Evolutionary conservation across 495 filamentous ascomycete species (phyloP), one percentile per base, ranked within the genome.

Genomic region (Penicillium antarcticum): DNA sequence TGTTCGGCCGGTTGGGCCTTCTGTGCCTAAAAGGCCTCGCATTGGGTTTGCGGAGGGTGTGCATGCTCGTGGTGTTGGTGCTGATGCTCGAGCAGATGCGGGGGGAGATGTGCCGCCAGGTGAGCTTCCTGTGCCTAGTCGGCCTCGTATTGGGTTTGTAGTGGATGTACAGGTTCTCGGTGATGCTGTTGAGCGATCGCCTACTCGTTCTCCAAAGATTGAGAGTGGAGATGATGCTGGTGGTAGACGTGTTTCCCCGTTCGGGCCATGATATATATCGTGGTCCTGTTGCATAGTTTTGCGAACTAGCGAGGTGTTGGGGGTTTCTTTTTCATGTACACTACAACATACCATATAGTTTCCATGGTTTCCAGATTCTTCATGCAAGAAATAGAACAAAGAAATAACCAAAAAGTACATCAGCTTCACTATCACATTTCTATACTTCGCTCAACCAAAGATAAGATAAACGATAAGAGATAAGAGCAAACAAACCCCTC

Each of bases 41-140:
- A 52, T 61, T 24, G 57, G 57, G 0, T 63, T 63, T 55, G 37
- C 17, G 16, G 37, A 42, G 9, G 18, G n/a, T 34, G 18, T 16
- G 0, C 26, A n/a, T n/a, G n/a, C n/a, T n/a, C n/a, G n/a, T 42
- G 12, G 26, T 42, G 2, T 23, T 26, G 34, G 10, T n/a, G n/a
- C 19, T 35, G 32, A 24, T 6, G 11, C 14, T 19, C 1, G 29
- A 16, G 19, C 13, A 5, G 33, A 11, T 24, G 7, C n/a, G 23
- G n/a, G 1, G 17, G 12, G 26, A 29, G 26, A 12, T 45, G 14
- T 1, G 24, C 17, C 29, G 12, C 31, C 14, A 16, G 2, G 13
- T 36, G 43, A n/a, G 6, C 7, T 12, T 3, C 13, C 43, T 35
- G 12, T 35, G 14, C 36, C 45, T 48, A 21, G 8, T 5, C 14